phyloP scores from a whole-genome alignment of 257 asterid species.

The Ophiorrhiza pumila region DNA sequence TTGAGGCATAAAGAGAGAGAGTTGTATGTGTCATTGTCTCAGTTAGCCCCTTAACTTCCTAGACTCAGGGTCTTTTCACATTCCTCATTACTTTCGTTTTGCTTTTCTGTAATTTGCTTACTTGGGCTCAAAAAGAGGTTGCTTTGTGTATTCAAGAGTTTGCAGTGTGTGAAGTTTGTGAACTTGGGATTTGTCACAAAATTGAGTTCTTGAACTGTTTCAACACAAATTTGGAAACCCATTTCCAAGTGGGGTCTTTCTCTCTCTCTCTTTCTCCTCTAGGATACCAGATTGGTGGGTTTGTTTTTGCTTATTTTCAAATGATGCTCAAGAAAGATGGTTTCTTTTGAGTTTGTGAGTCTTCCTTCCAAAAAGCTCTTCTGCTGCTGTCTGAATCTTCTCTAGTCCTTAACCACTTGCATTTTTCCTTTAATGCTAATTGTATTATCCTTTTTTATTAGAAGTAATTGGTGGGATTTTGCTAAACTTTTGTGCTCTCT shows the following conservation, averaged over 20 bases:
- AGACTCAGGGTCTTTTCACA: slow-evolving; percentile 8
- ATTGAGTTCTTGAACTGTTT: background rate
- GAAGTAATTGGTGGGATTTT: background rate
- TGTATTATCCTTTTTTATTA: background rate
- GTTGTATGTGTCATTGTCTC: slow-evolving; percentile 3
- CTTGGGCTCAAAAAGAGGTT: slow-evolving; percentile 2
- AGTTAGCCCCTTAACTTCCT: slow-evolving; percentile 12
- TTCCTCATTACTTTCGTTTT: slow-evolving; percentile 1
- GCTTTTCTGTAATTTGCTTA: background rate
- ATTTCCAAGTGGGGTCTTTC: background rate
- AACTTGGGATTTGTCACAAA: slow-evolving; percentile 18
- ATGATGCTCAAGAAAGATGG: slow-evolving; percentile 20
- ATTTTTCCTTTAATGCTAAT: slow-evolving; percentile 4
- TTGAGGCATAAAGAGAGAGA: slow-evolving; percentile 8
- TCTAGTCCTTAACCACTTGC: background rate
- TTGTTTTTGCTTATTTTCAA: background rate
- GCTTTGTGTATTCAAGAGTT: slow-evolving; percentile 9
- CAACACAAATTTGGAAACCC: slow-evolving; percentile 12
- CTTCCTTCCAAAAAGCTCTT: background rate
- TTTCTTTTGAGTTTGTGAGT: slow-evolving; percentile 21
- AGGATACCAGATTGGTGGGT: slow-evolving; percentile 7
- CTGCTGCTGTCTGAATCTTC: background rate
- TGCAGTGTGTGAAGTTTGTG: slow-evolving; percentile 13
- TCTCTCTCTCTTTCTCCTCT: background rate
- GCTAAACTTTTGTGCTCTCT: background rate